Evolutionary conservation across 768 basidiomycete genomes (phyloP), one percentile per base, ranked within the genome.

Genomic region (Piloderma croceum): DNA sequence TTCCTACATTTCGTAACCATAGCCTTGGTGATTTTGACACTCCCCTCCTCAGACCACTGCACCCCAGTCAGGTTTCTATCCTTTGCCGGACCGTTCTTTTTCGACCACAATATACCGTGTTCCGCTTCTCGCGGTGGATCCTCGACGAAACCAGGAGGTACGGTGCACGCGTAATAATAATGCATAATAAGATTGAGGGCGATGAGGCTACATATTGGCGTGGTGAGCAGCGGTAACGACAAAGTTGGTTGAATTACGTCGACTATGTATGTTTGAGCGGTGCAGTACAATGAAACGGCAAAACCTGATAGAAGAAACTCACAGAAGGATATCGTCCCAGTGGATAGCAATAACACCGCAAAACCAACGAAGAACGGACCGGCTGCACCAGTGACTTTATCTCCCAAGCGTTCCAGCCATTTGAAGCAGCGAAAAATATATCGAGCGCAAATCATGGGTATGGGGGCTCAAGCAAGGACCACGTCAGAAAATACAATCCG

Each of bases 351-450:
- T 6, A 79, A 52, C 40, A 83, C 68, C 4, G 90, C 93, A n/a
- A 94, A 67, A 1, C 65, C 73, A 27, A 98, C 78, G 57, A 98
- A 98, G 53, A 84, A 77, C 0, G 92, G 94, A 0, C 94, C 94
- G 22, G 89, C 92, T 38, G 87, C 84, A 39, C 92, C 90, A 0
- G 90, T 96, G 27, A 94, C 52, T 49, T 73, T 68, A 59, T 96
- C 90, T 5, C 76, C 93, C 36, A 67, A 61, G 39, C 78, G 65
- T 64, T 97, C 92, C 10, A 93, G 57, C 11, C 59, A 61, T 56
- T 68, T 78, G 64, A 80, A 83, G 54, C 81, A 83, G 22, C 68
- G 64, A 48, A 81, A 82, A n/a, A n/a, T n/a, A n/a, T n/a, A n/a
- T n/a, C n/a, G n/a, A n/a, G n/a, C n/a, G n/a, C n/a, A n/a, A n/a